phyloP scores from a whole-genome alignment of 495 filamentous ascomycete genomes.

The Tricharina praecox region DNA sequence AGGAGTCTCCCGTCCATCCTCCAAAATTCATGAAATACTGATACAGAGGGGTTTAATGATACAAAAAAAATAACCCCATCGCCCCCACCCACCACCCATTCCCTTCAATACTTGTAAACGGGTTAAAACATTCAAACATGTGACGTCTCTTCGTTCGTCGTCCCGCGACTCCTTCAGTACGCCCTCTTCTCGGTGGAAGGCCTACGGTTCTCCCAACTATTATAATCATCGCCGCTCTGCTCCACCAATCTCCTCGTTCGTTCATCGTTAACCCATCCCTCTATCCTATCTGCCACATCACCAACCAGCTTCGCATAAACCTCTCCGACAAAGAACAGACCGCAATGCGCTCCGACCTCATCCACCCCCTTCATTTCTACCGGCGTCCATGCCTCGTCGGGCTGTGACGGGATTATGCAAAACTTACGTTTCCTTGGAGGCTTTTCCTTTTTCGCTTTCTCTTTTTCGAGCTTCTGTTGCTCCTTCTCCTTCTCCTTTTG shows the following conservation, averaged over 20 bases:
- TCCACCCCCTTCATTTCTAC: slow-evolving; percentile 69
- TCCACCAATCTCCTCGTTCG: slow-evolving; percentile 3
- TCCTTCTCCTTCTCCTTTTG: slow-evolving; percentile 1
- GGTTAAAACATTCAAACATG: too few species aligned
- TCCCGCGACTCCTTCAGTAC: too few species aligned
- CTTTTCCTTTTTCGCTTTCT: slow-evolving; percentile 27
- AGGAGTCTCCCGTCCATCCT: too few species aligned
- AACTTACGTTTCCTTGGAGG: slow-evolving; percentile 45
- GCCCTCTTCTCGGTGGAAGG: too few species aligned
- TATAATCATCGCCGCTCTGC: too few species aligned
- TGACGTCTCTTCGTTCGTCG: too few species aligned
- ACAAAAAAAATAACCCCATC: too few species aligned
- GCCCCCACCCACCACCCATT: too few species aligned
- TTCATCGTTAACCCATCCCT: slow-evolving; percentile 50
- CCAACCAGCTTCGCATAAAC: slow-evolving; percentile 63
- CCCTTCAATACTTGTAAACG: too few species aligned
- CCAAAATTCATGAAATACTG: too few species aligned
- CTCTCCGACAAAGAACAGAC: slow-evolving; percentile 52
- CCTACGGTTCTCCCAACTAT: too few species aligned
- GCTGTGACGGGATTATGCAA: slow-evolving; percentile 48
- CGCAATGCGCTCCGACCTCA: slow-evolving; percentile 71
- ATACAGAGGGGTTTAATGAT: too few species aligned
- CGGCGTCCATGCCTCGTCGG: slow-evolving; percentile 55
- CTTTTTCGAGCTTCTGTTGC: neutral
- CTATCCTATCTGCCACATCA: slow-evolving; percentile 52